Evolutionary conservation across 441 rosid species (phyloP), one percentile per base, ranked within the genome.

Genomic region (Pelargonium australe): DNA sequence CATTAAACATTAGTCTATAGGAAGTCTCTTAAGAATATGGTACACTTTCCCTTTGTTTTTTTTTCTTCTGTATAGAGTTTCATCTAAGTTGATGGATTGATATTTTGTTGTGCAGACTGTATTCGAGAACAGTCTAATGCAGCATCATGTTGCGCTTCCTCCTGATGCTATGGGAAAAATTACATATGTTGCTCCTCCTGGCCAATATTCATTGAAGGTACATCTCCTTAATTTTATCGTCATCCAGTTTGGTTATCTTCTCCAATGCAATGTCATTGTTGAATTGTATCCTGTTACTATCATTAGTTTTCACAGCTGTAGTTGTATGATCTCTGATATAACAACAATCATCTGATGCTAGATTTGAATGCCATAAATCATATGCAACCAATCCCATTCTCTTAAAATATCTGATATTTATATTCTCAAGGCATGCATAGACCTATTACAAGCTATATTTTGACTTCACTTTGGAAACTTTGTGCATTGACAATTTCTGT

Each of bases 141-240:
- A 85, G 62, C 99, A 95, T 75, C 92, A 81, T 76, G 87, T 95
- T 76, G 95, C 84, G 1, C 92, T 92, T 75, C 98, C 98, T 72
- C 95, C 99, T 68, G 97, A 89, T 82, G 86, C 95, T 62, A 92
- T 95, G 99, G 99, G 99, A 62, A 95, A 95, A 80, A 78, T 90
- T 75, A 80, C 87, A 72, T 92, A 90, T 73, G 72, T 92, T 85
- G 98, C 99, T 44, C 92, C 97, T 17, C 87, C 98, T 79, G 99
- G 99, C 78, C 98, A 95, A 86, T 95, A 95, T 81, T 89, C 98
- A 16, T 77, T 95, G 78, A 90, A 86, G 95, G 99, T 90, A 73
- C 77, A 83, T 53, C 63, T 17, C 51, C 72, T 70, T 72, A 37
- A 40, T 65, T 64, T 51, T 17, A 51, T 51, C 72, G 17, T 43